A percentile compares a stretch with the other conserved stretches of the same genome.
phyloP scores from a whole-genome alignment of 805 yeast genomes.

The Millerozyma acaciae region DNA sequence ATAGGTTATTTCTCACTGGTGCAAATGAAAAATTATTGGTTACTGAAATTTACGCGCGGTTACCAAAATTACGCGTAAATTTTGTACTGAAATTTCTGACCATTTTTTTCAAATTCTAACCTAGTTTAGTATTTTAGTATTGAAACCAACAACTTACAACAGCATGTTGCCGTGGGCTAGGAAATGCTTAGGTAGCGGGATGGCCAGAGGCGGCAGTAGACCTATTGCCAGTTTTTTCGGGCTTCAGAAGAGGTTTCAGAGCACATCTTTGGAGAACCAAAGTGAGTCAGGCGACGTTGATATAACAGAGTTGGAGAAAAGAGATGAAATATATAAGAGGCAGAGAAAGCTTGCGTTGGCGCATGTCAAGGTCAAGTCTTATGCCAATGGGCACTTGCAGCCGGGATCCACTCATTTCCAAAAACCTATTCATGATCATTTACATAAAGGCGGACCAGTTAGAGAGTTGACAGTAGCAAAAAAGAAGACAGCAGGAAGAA shows the following conservation, averaged over 20 bases:
- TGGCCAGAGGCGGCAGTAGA: too few relatives aligned
- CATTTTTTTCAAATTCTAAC: constrained; percentile 4
- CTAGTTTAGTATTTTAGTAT: constrained; percentile 3
- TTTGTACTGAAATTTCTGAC: constrained; percentile 3
- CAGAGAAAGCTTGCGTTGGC: constrained; percentile 72
- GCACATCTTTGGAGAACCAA: constrained; percentile 8
- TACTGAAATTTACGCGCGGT: constrained; percentile 8
- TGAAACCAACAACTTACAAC: background rate
- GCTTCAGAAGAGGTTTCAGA: constrained; percentile 8
- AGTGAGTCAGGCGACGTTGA: constrained; percentile 25
- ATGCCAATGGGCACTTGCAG: constrained; percentile 66
- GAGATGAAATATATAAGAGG: constrained; percentile 66
- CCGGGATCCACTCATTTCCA: constrained; percentile 89
- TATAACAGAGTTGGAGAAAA: constrained; percentile 72
- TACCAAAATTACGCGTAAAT: constrained; percentile 1
- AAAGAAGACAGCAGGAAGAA: constrained; percentile 80
- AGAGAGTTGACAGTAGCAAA: constrained; percentile 69
- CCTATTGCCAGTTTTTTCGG: constrained; percentile 3
- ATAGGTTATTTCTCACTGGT: constrained; percentile 3
- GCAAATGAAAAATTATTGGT: constrained; percentile 9
- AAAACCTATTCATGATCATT: constrained; percentile 80
- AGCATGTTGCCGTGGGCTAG: constrained; percentile 11
- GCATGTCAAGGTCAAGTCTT: constrained; percentile 65
- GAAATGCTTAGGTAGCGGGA: constrained; percentile 7
- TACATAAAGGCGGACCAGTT: constrained; percentile 82